Conservation (phyloP, 176 grass and related monocot genomes). For the Oropetium thomaeum region DNA sequence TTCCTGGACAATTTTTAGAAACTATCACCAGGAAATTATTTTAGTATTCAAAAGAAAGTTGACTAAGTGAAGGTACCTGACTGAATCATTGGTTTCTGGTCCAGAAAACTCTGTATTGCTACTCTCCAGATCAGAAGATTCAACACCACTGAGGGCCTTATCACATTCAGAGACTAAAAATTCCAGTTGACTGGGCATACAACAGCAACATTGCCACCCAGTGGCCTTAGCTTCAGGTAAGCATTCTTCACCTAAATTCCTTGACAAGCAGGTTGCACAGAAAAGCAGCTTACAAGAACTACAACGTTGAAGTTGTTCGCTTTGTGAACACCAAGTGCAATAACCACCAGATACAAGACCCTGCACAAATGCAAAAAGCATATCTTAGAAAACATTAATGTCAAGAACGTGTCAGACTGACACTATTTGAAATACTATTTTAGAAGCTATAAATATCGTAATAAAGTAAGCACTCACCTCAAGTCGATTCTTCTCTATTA, state of each 20-base stretch:
- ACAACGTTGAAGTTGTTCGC: slow-evolving; percentile 74
- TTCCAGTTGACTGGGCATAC: slow-evolving; percentile 64
- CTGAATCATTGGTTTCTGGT: slow-evolving; percentile 39
- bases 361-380: slow-evolving; percentile 31
- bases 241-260: slow-evolving; percentile 80
- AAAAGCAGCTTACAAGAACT: slow-evolving; percentile 83
- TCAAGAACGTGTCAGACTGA: neutral
- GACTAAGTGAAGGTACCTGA: slow-evolving; percentile 46
- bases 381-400: slow-evolving; percentile 7
- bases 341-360: slow-evolving; percentile 56
- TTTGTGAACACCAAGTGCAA: slow-evolving; percentile 88
- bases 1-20: slow-evolving; percentile 42
- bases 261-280: slow-evolving; percentile 63
- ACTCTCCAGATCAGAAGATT: slow-evolving; percentile 69
- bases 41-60: slow-evolving; percentile 8
- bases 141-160: slow-evolving; percentile 46
- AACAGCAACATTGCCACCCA: slow-evolving; percentile 88
- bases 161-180: slow-evolving; percentile 74
- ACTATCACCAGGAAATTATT: neutral
- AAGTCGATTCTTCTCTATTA: slow-evolving; percentile 83
- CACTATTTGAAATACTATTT: neutral
- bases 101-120: slow-evolving; percentile 49
- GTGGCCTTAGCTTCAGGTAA: slow-evolving; percentile 57
- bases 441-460: slow-evolving; percentile 13
- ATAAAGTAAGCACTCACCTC: slow-evolving; percentile 49